Percentiles rank a stretch among this genome's conserved stretches.
Conservation (phyloP, 2,329 filamentous ascomycete species). For the Colletotrichum lupini region DNA sequence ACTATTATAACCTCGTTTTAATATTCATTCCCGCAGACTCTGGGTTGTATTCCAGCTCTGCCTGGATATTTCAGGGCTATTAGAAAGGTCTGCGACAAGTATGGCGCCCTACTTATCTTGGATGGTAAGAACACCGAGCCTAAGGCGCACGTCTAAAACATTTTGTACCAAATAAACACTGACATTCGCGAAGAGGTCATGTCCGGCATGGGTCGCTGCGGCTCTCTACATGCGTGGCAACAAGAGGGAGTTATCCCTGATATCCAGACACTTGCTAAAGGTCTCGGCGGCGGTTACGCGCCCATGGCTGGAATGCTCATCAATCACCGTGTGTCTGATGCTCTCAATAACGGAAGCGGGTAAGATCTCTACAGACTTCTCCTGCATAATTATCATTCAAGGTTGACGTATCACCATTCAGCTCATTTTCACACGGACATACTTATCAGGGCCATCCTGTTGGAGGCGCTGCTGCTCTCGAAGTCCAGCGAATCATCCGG, state of each 20-base stretch:
- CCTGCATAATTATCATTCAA: background rate
- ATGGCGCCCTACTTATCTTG: slow-evolving; percentile 80
- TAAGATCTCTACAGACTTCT: background rate
- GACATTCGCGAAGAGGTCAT: slow-evolving; percentile 43
- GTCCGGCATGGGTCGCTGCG: slow-evolving; percentile 30
- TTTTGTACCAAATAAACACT: background rate
- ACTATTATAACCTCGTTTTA: background rate
- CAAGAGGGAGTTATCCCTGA: slow-evolving; percentile 56
- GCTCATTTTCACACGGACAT: slow-evolving; percentile 62
- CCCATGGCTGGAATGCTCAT: slow-evolving; percentile 66
- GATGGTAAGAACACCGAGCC: slow-evolving; percentile 52
- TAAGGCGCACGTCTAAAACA: background rate
- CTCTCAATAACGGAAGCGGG: slow-evolving; percentile 58
- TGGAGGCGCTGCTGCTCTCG: slow-evolving; percentile 70
- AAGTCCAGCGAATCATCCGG: slow-evolving; percentile 69
- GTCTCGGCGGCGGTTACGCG: slow-evolving; percentile 65
- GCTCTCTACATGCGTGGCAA: slow-evolving; percentile 26
- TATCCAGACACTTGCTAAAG: slow-evolving; percentile 69
- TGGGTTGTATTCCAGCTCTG: slow-evolving; percentile 73
- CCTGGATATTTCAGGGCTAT: slow-evolving; percentile 73
- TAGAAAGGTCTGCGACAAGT: slow-evolving; percentile 73
- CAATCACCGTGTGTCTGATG: slow-evolving; percentile 59
- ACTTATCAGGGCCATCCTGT: slow-evolving; percentile 72
- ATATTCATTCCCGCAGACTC: slow-evolving; percentile 54
- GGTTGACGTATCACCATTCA: slow-evolving; percentile 5